Evolutionary conservation across 768 basidiomycete species (phyloP).

Genomic region (Chalciporus pseudorubinellus): DNA sequence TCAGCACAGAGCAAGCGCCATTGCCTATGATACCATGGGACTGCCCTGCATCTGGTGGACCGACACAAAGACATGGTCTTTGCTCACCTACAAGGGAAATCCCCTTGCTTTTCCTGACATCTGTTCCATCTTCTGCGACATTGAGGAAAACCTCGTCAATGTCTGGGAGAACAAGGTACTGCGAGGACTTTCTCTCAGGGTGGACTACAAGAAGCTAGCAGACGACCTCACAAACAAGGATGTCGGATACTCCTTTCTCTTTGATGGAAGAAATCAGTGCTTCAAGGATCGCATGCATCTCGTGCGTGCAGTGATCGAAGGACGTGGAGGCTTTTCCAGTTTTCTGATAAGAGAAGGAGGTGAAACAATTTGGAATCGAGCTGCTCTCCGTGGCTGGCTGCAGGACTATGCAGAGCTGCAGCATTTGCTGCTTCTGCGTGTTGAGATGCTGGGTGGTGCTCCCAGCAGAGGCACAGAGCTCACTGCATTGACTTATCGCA

Average conservation of each 20-base stretch:
- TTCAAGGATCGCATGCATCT: not conserved
- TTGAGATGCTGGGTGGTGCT: constrained; percentile 14
- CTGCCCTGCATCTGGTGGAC: constrained; percentile 7
- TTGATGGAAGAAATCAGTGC: not conserved
- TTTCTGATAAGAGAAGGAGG: not conserved
- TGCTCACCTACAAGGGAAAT: constrained; percentile 2
- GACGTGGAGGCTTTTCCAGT: not conserved
- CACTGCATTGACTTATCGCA: not conserved
- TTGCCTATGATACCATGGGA: not conserved
- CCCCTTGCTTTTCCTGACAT: not conserved
- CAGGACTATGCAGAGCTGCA: constrained; percentile 14
- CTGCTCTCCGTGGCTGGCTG: not conserved
- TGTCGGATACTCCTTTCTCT: constrained; percentile 1
- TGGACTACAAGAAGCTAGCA: constrained; percentile 9
- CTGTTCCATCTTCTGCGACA: not conserved
- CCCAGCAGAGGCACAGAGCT: constrained; percentile 15
- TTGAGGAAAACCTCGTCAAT: not conserved
- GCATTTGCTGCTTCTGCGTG: not conserved
- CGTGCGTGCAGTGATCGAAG: rapidly evolving
- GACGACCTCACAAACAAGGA: constrained; percentile 20
- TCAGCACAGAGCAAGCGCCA: constrained; percentile 1
- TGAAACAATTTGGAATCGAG: not conserved
- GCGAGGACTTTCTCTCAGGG: not conserved
- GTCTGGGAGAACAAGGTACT: constrained; percentile 18
- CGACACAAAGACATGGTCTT: not conserved